These are phyloP conservation scores for Zygosaccharomyces pseudobailii DNA, from an alignment of 1,139 yeast genomes.

Conservation along the genomic window DNA sequence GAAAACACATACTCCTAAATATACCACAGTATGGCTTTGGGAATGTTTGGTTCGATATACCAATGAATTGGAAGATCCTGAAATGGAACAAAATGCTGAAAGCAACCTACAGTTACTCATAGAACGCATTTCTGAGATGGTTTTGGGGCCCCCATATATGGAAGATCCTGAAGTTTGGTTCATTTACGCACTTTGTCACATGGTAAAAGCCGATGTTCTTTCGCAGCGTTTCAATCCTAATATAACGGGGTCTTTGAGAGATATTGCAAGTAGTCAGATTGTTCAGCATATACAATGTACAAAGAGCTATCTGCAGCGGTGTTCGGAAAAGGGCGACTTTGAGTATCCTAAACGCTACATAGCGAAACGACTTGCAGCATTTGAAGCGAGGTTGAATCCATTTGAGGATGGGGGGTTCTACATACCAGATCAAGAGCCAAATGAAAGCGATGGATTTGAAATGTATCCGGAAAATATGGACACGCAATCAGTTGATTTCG, in stretches of 20 bases:
- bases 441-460: background rate
- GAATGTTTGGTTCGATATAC: conserved; percentile 21
- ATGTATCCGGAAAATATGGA: conserved; percentile 7
- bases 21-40: conserved; percentile 37
- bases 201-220: conserved; percentile 26
- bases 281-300: conserved; percentile 22
- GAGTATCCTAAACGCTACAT: conserved; percentile 19
- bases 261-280: conserved; percentile 25
- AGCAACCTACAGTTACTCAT: conserved; percentile 18
- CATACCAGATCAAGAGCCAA: background rate
- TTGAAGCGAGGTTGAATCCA: conserved; percentile 20
- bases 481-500: conserved; percentile 8
- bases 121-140: conserved; percentile 27
- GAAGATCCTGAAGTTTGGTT: conserved; percentile 34
- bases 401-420: background rate
- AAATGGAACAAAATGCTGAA: conserved; percentile 1
- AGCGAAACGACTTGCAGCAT: conserved; percentile 18
- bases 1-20: conserved; percentile 35
- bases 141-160: conserved; percentile 32
- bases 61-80: conserved; percentile 8
- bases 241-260: conserved; percentile 19
- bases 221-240: conserved; percentile 14
- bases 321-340: conserved; percentile 19
- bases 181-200: conserved; percentile 27
- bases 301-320: conserved; percentile 18